Conservation (phyloP, 1,139 yeast genomes). For the Suhomyces yuchorum region DNA sequence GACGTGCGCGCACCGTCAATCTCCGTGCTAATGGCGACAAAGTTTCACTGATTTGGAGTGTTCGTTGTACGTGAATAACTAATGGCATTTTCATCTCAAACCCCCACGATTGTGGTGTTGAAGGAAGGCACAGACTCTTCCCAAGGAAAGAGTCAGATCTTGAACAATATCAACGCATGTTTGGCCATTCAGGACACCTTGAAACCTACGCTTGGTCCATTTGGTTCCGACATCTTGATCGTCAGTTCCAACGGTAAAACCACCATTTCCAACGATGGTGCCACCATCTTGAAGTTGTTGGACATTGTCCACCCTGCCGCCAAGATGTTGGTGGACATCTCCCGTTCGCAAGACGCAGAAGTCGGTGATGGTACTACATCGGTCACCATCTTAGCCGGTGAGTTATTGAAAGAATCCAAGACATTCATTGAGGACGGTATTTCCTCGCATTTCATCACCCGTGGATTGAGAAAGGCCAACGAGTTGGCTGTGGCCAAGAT, state of each 20-base stretch:
- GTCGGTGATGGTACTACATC: slow-evolving; percentile 99
- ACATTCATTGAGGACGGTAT: slow-evolving; percentile 93
- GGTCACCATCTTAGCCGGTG: slow-evolving; percentile 93
- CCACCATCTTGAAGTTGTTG: slow-evolving; percentile 85
- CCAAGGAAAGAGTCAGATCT: slow-evolving; percentile 94
- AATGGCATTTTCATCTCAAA: slow-evolving; percentile 89
- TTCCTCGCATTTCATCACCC: slow-evolving; percentile 82
- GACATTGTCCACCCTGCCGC: slow-evolving; percentile 99
- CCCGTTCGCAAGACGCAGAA: slow-evolving; percentile 97
- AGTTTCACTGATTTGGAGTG: neutral
- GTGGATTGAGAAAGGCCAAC: slow-evolving; percentile 86
- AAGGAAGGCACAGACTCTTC: slow-evolving; percentile 97
- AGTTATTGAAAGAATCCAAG: slow-evolving; percentile 86
- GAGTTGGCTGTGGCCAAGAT: slow-evolving; percentile 74
- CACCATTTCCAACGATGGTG: slow-evolving; percentile 97
- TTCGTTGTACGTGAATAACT: neutral
- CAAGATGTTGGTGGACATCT: slow-evolving; percentile 88
- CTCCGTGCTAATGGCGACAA: slow-evolving; percentile 6
- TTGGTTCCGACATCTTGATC: slow-evolving; percentile 92
- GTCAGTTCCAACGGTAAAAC: slow-evolving; percentile 83
- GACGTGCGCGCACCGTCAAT: slow-evolving; percentile 12
- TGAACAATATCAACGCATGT: slow-evolving; percentile 95
- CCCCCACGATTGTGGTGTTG: slow-evolving; percentile 95
- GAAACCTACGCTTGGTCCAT: slow-evolving; percentile 93
- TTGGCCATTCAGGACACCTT: slow-evolving; percentile 94